Percentiles rank a stretch among this genome's conserved stretches.
Conservation (phyloP, 176 grass and related monocot species). For the Stipa capillata region DNA sequence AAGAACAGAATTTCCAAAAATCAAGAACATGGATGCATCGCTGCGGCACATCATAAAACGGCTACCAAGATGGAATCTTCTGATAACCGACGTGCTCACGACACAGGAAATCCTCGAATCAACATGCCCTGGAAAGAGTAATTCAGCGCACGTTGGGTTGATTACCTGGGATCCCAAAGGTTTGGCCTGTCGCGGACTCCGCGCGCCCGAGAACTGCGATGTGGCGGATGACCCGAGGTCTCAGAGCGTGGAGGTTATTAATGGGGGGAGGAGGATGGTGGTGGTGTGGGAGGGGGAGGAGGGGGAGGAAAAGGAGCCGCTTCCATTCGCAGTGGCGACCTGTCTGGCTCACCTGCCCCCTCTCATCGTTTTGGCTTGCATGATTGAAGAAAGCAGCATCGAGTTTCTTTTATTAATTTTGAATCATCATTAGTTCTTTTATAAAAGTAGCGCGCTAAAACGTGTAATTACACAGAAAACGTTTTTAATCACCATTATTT, state of each 20-base stretch:
- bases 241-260: not conserved
- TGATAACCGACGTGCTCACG: not conserved
- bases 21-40: not conserved
- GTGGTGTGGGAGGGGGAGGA: not conserved
- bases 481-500: no score
- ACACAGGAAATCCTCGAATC: not conserved
- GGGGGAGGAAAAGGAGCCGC: no score
- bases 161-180: conserved; percentile 7
- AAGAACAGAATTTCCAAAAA: not conserved
- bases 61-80: not conserved
- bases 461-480: no score
- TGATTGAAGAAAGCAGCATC: no score
- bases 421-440: no score
- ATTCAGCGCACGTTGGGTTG: not conserved
- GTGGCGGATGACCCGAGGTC: not conserved
- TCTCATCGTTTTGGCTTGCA: no score
- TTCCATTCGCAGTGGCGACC: no score
- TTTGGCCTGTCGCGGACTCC: not conserved
- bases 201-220: not conserved
- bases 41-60: not conserved
- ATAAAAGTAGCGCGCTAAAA: no score
- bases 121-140: not conserved
- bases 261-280: not conserved
- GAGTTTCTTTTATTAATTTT: no score
- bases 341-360: no score